phyloP scores from a whole-genome alignment of 257 asterid genomes.

The Mitragyna speciosa region DNA sequence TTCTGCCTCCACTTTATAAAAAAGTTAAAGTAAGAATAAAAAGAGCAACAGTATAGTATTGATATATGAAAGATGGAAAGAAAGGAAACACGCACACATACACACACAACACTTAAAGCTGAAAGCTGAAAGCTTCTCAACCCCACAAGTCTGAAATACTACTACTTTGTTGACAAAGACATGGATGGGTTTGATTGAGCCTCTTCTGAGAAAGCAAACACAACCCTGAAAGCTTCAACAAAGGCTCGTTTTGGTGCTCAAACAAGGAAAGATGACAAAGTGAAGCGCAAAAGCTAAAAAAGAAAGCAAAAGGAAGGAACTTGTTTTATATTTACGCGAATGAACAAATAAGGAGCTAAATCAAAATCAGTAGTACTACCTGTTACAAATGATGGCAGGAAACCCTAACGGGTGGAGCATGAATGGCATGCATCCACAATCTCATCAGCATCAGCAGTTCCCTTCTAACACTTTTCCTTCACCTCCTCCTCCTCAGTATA shows the following conservation, averaged over 20 bases:
- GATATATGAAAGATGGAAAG: conserved; percentile 11
- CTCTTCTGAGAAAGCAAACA: conserved; percentile 42
- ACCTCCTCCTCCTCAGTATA: conserved; percentile 17
- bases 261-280: conserved; percentile 40
- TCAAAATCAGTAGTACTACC: not conserved
- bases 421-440: conserved; percentile 36
- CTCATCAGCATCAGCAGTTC: conserved; percentile 27
- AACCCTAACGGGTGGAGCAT: conserved; percentile 95
- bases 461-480: conserved; percentile 14
- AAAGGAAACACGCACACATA: conserved; percentile 1
- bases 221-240: conserved; percentile 38
- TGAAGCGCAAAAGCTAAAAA: conserved; percentile 20
- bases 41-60: conserved; percentile 10
- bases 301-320: conserved; percentile 14
- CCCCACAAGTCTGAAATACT: conserved; percentile 48
- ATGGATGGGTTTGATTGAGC: conserved; percentile 18
- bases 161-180: conserved; percentile 41
- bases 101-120: not conserved
- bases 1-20: conserved; percentile 37
- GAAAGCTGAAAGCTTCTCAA: conserved; percentile 21
- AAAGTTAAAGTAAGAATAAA: conserved; percentile 38
- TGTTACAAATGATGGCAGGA: conserved; percentile 77
- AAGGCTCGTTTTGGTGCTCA: conserved; percentile 40
- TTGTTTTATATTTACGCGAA: conserved; percentile 1
- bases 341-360: not conserved